phyloP scores from a whole-genome alignment of 2,329 filamentous ascomycete species.

The Beauveria sp. region DNA sequence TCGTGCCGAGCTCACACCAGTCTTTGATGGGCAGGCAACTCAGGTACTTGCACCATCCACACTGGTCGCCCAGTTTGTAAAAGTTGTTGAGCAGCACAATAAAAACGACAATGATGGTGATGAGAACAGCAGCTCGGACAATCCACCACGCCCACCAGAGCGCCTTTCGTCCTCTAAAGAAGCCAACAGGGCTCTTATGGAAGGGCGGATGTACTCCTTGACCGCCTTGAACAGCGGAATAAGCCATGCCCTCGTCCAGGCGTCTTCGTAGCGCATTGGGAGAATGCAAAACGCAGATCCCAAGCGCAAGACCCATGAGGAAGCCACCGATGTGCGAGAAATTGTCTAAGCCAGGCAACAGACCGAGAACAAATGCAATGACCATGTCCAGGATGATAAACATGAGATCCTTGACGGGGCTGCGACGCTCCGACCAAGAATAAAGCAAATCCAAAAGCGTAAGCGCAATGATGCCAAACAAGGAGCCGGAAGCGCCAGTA shows the following conservation, averaged over 20 bases:
- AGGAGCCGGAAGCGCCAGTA: conserved; percentile 78
- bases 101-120: conserved; percentile 77
- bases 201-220: conserved; percentile 44
- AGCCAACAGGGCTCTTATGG: conserved; percentile 58
- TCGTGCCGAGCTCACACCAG: conserved; percentile 53
- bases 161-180: conserved; percentile 87
- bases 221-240: conserved; percentile 56
- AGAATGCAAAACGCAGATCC: conserved; percentile 81
- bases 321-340: conserved; percentile 97
- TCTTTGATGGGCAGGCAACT: conserved; percentile 72
- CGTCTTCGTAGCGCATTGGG: conserved; percentile 71
- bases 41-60: conserved; percentile 90
- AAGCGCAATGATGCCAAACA: conserved; percentile 89
- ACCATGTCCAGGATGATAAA: conserved; percentile 80
- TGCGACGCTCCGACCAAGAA: conserved; percentile 74
- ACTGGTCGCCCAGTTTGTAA: conserved; percentile 69
- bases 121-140: conserved; percentile 67
- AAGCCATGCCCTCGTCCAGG: conserved; percentile 64
- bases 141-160: conserved; percentile 99
- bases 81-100: conserved; percentile 87
- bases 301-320: conserved; percentile 80
- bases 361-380: conserved; percentile 85
- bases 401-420: conserved; percentile 74
- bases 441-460: conserved; percentile 86
- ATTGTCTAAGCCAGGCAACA: conserved; percentile 90